Evolutionary conservation across 352 stramenopile species (phyloP), one percentile per base, ranked within the genome.

Genomic region (Phytopythium chamaehyphon): DNA sequence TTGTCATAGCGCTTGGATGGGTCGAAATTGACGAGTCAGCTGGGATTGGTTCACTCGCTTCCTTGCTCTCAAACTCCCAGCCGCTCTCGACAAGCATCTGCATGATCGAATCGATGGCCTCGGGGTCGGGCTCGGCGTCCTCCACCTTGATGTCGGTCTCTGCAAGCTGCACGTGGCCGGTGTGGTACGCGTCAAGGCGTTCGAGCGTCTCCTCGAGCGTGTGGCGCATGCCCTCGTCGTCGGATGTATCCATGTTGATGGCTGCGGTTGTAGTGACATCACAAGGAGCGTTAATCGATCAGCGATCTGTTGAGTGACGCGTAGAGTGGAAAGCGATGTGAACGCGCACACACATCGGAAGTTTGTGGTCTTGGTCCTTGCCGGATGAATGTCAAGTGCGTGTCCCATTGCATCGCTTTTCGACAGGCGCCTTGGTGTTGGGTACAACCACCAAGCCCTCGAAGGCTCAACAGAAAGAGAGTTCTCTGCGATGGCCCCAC

Each of bases 1-100:
- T 19, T 14, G 0, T 28, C 26, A 5, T 21, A 7, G n/a, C 2
- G n/a, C 16, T 5, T 2, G 45, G 7, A n/a, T 12, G 8, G n/a
- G 28, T 31, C 9, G 24, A 28, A 14, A 53, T 22, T 2, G 47
- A 2, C 0, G 42, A 7, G 6, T 53, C 35, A 14, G 47, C 35
- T 19, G 31, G 31, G 18, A 35, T 35, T 2, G 31, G 22, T 18
- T 14, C 33, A 19, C n/a, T 24, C 9, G n/a, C 9, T 10, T 36
- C n/a, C 2, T 22, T 22, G 47, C 33, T 24, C 33, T 53, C 47
- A 31, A 43, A 53, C 33, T 23, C 42, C 47, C 47, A 53, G 5
- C 47, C 47, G 15, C 47, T 53, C 33, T 53, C 47, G 12, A 43
- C 35, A 36, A 53, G 47, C 47, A 53, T 53, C 33, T 53, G 47